These are phyloP conservation scores for Talaromyces sp. DNA, from an alignment of 2,329 filamentous ascomycete species.

Conservation along the genomic window DNA sequence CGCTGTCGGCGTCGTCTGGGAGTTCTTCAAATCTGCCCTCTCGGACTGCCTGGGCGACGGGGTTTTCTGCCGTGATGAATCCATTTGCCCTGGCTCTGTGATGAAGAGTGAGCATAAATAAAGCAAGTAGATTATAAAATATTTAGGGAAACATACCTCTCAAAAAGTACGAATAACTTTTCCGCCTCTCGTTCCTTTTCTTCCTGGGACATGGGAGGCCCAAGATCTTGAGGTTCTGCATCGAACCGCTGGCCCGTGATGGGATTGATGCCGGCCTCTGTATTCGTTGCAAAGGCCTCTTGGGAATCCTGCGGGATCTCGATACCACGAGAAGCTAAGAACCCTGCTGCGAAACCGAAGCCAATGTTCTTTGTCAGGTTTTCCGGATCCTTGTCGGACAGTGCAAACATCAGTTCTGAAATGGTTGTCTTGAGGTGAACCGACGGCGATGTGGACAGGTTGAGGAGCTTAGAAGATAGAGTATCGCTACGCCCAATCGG, in stretches of 20 bases:
- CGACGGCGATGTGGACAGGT: constrained; percentile 70
- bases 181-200: constrained; percentile 93
- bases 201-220: constrained; percentile 76
- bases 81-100: constrained; percentile 65
- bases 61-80: constrained; percentile 69
- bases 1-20: constrained; percentile 47
- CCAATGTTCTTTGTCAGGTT: constrained; percentile 88
- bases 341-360: constrained; percentile 89
- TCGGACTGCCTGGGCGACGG: constrained; percentile 64
- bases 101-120: constrained; percentile 15
- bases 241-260: constrained; percentile 81
- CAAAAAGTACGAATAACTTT: constrained; percentile 82
- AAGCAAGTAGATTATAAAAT: background rate
- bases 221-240: constrained; percentile 55
- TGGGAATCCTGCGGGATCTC: constrained; percentile 65
- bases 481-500: constrained; percentile 73
- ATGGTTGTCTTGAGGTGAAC: constrained; percentile 70
- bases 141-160: constrained; percentile 52
- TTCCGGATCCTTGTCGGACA: constrained; percentile 74
- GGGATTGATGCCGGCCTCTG: constrained; percentile 59
- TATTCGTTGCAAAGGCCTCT: constrained; percentile 46
- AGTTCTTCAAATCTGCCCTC: constrained; percentile 70
- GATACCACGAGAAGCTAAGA: constrained; percentile 79
- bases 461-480: constrained; percentile 70
- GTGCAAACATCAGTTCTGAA: constrained; percentile 75